Conservation (phyloP, 139 green algal species). For the Chlorella sp. region DNA sequence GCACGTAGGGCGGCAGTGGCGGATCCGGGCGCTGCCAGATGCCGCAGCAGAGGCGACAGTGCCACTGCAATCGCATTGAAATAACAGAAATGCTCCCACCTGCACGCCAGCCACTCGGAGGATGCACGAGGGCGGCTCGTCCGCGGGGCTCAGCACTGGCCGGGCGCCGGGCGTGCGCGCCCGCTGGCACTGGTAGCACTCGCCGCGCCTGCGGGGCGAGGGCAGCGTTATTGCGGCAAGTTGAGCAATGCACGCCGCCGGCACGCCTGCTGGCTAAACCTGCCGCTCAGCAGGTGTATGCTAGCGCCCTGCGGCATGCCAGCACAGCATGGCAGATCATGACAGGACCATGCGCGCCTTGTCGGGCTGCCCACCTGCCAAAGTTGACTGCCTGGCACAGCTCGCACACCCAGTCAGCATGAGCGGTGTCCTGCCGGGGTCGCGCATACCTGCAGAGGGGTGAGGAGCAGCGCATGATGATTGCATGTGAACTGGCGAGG, state of each 20-base stretch:
- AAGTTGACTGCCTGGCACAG: conserved; percentile 78
- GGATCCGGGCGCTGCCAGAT: too few relatives aligned
- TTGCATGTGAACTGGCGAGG: too few relatives aligned
- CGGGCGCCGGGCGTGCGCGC: conserved; percentile 46
- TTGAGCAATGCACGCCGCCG: too few relatives aligned
- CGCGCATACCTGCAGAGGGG: not conserved
- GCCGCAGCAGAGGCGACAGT: too few relatives aligned
- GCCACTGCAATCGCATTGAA: too few relatives aligned
- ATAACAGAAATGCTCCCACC: not conserved
- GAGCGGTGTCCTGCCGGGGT: not conserved
- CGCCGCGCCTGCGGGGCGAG: conserved; percentile 64
- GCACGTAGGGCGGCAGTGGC: too few relatives aligned
- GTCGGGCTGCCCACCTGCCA: conserved; percentile 51
- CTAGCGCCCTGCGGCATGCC: too few relatives aligned
- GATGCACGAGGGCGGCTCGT: conserved; percentile 60
- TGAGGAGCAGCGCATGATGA: not conserved
- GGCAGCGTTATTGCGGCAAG: too few relatives aligned
- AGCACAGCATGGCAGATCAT: too few relatives aligned
- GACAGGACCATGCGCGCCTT: too few relatives aligned
- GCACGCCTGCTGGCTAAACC: too few relatives aligned
- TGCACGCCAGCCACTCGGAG: conserved; percentile 69
- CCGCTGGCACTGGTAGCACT: conserved; percentile 79
- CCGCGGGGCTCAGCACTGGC: conserved; percentile 36
- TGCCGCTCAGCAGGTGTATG: too few relatives aligned
- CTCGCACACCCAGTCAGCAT: conserved; percentile 75